These are phyloP conservation scores for Talaromyces sp. DNA, from an alignment of 2,329 filamentous ascomycete genomes.

Conservation along the genomic window DNA sequence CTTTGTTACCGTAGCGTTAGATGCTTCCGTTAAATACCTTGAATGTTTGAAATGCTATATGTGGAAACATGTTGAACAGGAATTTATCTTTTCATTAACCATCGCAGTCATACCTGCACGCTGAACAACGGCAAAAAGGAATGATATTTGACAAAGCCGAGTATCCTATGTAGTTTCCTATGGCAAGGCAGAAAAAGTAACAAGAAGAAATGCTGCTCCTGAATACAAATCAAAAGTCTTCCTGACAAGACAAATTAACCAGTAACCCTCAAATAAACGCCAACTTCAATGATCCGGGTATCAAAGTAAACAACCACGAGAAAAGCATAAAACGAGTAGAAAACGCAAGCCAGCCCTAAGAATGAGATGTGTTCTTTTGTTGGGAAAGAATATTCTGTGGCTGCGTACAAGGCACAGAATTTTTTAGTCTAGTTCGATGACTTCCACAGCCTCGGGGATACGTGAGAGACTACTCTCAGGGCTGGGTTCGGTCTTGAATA, in stretches of 20 bases:
- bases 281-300: slow-evolving; percentile 6
- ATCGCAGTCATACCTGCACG: neutral
- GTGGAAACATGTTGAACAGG: neutral
- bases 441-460: slow-evolving; percentile 8
- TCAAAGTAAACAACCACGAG: neutral
- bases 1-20: slow-evolving; percentile 14
- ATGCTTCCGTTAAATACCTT: neutral
- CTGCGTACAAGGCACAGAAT: neutral
- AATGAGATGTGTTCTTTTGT: neutral
- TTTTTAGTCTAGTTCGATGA: slow-evolving; percentile 22
- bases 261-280: neutral
- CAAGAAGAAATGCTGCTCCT: neutral
- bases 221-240: neutral
- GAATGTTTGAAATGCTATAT: neutral
- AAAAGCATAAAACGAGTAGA: neutral
- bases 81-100: neutral
- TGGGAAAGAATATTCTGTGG: neutral
- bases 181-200: neutral
- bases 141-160: neutral
- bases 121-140: neutral
- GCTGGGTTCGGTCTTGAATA: slow-evolving; percentile 10
- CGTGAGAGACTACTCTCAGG: neutral
- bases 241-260: neutral
- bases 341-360: neutral
- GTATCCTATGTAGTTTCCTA: neutral